phyloP scores from a whole-genome alignment of 805 yeast genomes.

The Komagataella pastoris region DNA sequence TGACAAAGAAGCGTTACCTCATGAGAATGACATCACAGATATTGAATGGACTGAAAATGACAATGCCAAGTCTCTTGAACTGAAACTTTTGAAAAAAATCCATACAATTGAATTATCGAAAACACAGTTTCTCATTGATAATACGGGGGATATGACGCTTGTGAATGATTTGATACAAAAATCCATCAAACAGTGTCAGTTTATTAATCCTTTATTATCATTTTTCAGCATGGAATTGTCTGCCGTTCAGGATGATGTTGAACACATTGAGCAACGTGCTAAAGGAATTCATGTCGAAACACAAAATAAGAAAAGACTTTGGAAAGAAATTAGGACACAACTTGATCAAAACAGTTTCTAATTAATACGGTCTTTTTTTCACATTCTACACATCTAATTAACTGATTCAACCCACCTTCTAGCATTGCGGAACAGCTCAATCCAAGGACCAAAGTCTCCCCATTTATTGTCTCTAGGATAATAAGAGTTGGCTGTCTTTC shows the following conservation, averaged over 20 bases:
- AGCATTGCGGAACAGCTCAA: slow-evolving; percentile 81
- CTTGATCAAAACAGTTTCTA: slow-evolving; percentile 40
- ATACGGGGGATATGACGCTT: slow-evolving; percentile 21
- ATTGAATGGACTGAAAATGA: slow-evolving; percentile 66
- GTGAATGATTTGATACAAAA: slow-evolving; percentile 26
- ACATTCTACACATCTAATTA: neutral
- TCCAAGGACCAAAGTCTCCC: slow-evolving; percentile 92
- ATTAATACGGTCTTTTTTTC: neutral
- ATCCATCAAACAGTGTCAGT: slow-evolving; percentile 39
- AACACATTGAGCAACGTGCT: slow-evolving; percentile 58
- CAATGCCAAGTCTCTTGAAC: slow-evolving; percentile 43
- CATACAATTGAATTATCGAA: slow-evolving; percentile 49
- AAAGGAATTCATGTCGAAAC: slow-evolving; percentile 77
- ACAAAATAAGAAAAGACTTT: slow-evolving; percentile 65
- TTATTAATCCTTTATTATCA: slow-evolving; percentile 38
- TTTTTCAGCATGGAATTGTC: slow-evolving; percentile 48
- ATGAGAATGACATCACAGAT: neutral
- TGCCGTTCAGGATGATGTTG: slow-evolving; percentile 54
- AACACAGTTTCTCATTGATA: slow-evolving; percentile 37
- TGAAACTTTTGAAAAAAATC: slow-evolving; percentile 45
- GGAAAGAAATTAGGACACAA: slow-evolving; percentile 56
- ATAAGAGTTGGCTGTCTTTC: slow-evolving; percentile 85
- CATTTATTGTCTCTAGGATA: slow-evolving; percentile 60
- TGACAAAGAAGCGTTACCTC: neutral
- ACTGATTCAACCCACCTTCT: slow-evolving; percentile 68